Evolutionary conservation across 2,329 filamentous ascomycete species (phyloP), one percentile per base, ranked within the genome.

Genomic region (Penicillium sp.): DNA sequence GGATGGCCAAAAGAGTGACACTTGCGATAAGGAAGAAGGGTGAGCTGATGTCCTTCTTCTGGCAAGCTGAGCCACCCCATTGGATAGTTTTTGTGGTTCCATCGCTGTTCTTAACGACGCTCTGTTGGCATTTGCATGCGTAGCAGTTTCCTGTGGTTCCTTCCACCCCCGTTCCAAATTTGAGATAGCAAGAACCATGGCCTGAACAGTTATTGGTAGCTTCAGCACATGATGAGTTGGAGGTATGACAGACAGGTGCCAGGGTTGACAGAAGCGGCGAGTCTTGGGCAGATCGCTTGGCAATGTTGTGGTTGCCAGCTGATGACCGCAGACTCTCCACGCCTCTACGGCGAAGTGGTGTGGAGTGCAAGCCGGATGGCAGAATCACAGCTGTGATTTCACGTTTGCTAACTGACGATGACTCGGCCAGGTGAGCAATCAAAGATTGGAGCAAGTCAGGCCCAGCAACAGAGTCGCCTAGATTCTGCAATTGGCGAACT

Each of bases 11-110:
- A 45, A 97, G 77, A 4, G 84, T 87, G 64, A 94, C 89, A 7
- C 87, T 86, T 11, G 85, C 83, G 65, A 99, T 86, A 47, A 99
- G 78, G 85, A 92, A 95, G 77, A 99, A 97, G 5, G 89, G 87
- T 27, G 87, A 84, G 71, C 91, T 95, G 49, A 97, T 80, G 69
- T 99, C 93, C 73, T 88, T 84, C 85, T 97, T 99, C 71, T 94
- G 86, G 78, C 94, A 99, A 44, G 89, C 88, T 36, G 85, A 79
- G 14, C 94, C 94, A 47, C 87, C 93, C 91, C 92, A 97, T 69
- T 87, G 82, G 0, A 85, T 85, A 13, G 86, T 84, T 73, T 86
- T 86, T 36, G 81, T 78, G 14, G 75, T 79, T n/a, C 72, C 71
- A 32, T 75, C 71, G 50, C 78, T 73, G 29, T 72, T 74, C 42